A percentile compares a stretch with the other conserved stretches of the same genome.
Evolutionary conservation across 441 rosid species (phyloP).

Genomic region (Syzygium syzygioides): DNA sequence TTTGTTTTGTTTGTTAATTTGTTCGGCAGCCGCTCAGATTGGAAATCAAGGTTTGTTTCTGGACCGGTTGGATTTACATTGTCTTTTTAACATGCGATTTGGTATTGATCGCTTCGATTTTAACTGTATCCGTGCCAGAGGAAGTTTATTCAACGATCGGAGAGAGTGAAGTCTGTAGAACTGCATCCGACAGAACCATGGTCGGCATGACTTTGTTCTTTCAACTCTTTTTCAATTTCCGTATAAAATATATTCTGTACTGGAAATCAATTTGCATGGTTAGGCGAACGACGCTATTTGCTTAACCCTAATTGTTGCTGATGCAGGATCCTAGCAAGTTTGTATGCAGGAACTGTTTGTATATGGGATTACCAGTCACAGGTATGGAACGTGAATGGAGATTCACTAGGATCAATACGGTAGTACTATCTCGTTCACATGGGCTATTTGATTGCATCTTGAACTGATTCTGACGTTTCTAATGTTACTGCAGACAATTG

Average conservation of each 20-base stretch:
- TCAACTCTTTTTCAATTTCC: not conserved
- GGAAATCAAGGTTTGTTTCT: not conserved
- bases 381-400: not conserved
- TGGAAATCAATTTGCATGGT: not conserved
- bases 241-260: not conserved
- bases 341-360: constrained; percentile 1
- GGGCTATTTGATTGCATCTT: not conserved
- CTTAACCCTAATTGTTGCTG: not conserved
- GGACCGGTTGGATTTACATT: not conserved
- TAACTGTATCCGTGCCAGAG: not conserved
- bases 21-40: not conserved
- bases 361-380: constrained; percentile 3
- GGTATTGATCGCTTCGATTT: not conserved
- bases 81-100: not conserved
- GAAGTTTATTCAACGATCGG: not conserved
- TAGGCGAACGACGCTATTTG: not conserved
- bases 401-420: not conserved
- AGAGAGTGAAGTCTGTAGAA: constrained; percentile 8
- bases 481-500: not conserved
- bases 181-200: constrained; percentile 7
- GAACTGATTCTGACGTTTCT: not conserved
- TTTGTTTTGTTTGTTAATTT: not conserved
- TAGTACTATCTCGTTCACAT: not conserved
- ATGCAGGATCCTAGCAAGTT: constrained; percentile 2
- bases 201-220: not conserved